A percentile compares a stretch with the other conserved stretches of the same genome.
These are phyloP conservation scores for Trichoderma atroviride DNA, from an alignment of 2,329 filamentous ascomycete genomes.

Conservation along the genomic window DNA sequence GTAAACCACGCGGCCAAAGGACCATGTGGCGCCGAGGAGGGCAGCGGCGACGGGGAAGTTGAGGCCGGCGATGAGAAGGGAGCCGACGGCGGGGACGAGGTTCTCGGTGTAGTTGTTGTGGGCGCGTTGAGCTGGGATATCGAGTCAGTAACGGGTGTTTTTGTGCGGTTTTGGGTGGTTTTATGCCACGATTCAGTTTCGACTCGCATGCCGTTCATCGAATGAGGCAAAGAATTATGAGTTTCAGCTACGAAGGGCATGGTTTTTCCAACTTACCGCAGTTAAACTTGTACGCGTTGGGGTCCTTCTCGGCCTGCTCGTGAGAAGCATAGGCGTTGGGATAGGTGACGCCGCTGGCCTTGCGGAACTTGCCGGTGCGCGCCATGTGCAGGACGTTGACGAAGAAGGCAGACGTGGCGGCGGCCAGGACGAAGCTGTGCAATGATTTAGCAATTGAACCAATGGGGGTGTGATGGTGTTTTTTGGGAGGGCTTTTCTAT, in stretches of 20 bases:
- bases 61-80: conserved; percentile 59
- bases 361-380: conserved; percentile 54
- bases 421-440: conserved; percentile 62
- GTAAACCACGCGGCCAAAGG: conserved; percentile 56
- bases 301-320: conserved; percentile 58
- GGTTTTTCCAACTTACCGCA: conserved; percentile 49
- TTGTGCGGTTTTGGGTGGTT: neutral
- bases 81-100: conserved; percentile 54
- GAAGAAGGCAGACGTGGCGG: conserved; percentile 59
- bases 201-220: too few species aligned
- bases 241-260: neutral
- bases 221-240: too few species aligned
- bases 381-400: conserved; percentile 57
- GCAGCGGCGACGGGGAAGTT: conserved; percentile 55
- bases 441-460: neutral
- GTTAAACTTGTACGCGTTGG: conserved; percentile 62
- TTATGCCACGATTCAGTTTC: neutral
- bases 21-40: conserved; percentile 55
- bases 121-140: conserved; percentile 55
- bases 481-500: too few species aligned
- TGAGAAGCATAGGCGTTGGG: conserved; percentile 59
- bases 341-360: conserved; percentile 56
- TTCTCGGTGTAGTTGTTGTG: conserved; percentile 68
- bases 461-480: neutral
- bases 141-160: neutral